phyloP scores from a whole-genome alignment of 352 stramenopile genomes.

The Phytophthora cactorum region DNA sequence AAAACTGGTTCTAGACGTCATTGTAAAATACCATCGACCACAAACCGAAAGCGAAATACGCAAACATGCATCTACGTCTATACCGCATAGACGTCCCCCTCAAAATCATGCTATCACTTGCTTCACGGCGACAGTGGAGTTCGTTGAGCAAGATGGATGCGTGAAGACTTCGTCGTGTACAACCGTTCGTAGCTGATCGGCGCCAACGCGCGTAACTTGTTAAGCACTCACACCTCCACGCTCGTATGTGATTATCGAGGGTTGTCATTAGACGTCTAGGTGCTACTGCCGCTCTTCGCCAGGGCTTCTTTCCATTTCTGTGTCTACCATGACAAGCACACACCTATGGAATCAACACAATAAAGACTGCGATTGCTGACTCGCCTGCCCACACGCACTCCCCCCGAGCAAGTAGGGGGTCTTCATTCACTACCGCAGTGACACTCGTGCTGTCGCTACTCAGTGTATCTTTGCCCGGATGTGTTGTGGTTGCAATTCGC shows the following conservation, averaged over 20 bases:
- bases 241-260: background rate
- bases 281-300: background rate
- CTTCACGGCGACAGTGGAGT: background rate
- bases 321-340: background rate
- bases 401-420: background rate
- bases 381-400: background rate
- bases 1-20: no score
- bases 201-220: background rate
- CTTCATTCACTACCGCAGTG: background rate
- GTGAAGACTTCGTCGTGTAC: background rate
- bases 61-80: background rate
- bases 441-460: background rate
- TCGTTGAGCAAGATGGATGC: background rate
- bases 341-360: background rate
- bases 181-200: background rate
- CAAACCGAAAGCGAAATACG: no score
- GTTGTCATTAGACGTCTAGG: background rate
- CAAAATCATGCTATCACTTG: background rate
- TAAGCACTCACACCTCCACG: background rate
- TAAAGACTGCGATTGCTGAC: background rate
- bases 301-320: no score
- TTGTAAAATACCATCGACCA: no score
- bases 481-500: no score
- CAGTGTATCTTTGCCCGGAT: background rate
- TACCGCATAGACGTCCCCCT: background rate